These are phyloP conservation scores for Selaginella tamariscina DNA, from an alignment of 75 land plant genomes.

Conservation along the genomic window DNA sequence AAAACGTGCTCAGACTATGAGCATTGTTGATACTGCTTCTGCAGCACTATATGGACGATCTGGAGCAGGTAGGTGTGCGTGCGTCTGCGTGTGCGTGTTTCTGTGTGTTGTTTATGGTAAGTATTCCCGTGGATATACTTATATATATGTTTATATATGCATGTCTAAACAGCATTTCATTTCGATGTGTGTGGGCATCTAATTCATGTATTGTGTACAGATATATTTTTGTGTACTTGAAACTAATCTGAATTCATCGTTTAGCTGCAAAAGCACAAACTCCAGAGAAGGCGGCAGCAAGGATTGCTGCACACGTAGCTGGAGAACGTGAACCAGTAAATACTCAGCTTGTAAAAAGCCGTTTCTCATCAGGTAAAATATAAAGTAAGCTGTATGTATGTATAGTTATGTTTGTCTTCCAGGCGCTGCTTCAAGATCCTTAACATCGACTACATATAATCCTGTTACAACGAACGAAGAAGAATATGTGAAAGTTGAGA, in stretches of 20 bases:
- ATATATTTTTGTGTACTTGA: too few species aligned
- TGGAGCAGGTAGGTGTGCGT: too few species aligned
- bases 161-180: too few species aligned
- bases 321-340: slow-evolving; percentile 79
- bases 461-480: slow-evolving; percentile 7
- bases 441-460: slow-evolving; percentile 5
- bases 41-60: slow-evolving; percentile 89
- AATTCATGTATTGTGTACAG: too few species aligned
- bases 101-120: too few species aligned
- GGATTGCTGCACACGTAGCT: slow-evolving; percentile 80
- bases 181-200: too few species aligned
- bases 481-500: background rate
- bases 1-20: slow-evolving; percentile 25
- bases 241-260: too few species aligned
- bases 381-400: too few species aligned
- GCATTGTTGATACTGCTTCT: slow-evolving; percentile 94
- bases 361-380: background rate
- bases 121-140: too few species aligned
- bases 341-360: slow-evolving; percentile 40
- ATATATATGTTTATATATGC: too few species aligned
- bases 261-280: slow-evolving; percentile 73
- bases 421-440: slow-evolving; percentile 4
- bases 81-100: too few species aligned
- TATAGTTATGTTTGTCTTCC: too few species aligned
- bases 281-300: slow-evolving; percentile 74